These are phyloP conservation scores for Mortierella sp. DNA, from an alignment of 371 early-diverging fungal genomes.

Conservation along the genomic window DNA sequence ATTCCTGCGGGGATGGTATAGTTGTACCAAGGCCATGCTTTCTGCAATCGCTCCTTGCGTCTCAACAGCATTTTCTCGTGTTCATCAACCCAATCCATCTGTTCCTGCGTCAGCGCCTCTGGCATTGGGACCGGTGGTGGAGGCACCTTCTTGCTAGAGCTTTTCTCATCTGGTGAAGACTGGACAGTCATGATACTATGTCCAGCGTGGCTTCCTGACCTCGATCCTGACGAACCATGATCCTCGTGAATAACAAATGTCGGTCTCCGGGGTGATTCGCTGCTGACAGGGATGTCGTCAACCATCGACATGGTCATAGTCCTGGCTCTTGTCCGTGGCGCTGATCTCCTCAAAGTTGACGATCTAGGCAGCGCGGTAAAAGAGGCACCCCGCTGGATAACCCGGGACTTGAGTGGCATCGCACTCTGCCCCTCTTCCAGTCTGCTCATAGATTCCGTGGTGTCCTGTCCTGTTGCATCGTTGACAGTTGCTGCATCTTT, in stretches of 20 bases:
- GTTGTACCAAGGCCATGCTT: conserved; percentile 53
- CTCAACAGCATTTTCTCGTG: conserved; percentile 18
- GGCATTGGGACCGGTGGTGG: conserved; percentile 32
- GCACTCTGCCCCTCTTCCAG: conserved; percentile 1
- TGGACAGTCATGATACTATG: not conserved
- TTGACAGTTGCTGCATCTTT: not conserved
- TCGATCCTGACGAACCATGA: not conserved
- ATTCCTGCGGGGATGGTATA: conserved; percentile 46
- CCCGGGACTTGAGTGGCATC: not conserved
- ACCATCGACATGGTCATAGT: conserved; percentile 40
- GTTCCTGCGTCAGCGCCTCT: conserved; percentile 33
- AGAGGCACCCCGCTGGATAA: conserved; percentile 22
- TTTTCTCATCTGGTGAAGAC: not conserved
- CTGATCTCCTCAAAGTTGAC: conserved; percentile 18
- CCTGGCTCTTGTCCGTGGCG: conserved; percentile 32
- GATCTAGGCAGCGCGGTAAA: conserved; percentile 19
- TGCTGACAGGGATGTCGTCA: not conserved
- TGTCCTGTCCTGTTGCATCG: not conserved
- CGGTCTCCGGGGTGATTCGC: conserved; percentile 5
- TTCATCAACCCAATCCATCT: conserved; percentile 50
- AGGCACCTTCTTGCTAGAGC: not conserved
- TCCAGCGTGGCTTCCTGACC: not conserved
- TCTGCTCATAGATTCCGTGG: not conserved
- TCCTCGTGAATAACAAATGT: conserved; percentile 33
- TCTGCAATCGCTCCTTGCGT: conserved; percentile 32